Base-by-base conservation (phyloP, 352 stramenopile genomes). In the Pythium insidiosum region DNA sequence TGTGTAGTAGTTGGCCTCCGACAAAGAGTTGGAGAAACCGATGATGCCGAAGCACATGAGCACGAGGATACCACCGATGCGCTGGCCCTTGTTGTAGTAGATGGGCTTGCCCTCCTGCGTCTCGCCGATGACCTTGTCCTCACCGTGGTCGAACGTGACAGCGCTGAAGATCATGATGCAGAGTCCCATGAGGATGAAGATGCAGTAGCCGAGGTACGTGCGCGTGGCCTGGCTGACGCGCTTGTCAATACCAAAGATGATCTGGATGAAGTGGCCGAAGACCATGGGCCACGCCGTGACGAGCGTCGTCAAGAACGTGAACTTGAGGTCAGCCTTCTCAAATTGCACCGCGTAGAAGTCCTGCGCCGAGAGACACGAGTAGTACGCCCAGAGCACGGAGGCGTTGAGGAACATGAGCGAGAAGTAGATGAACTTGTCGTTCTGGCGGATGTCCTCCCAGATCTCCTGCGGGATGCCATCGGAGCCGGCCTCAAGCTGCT, bases 281-380 rank as follows among this genome's bases (percentile, higher is more conserved):
- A 73, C 52, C 61, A 86, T 78, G 3, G 76, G 68, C 73, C 76
- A 88, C 12, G 58, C 63, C 9, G 68, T 78, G 21, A 50, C 46
- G 3, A 82, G 53, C 49, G 68, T 86, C 11, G 71, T 86, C 6
- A 88, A 45, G 63, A 86, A 86, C 10, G 63, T 66, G 45, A 88
- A 88, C 22, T 72, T 24, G 37, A 66, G 50, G 22, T 58, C 44
- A 21, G 50, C 38, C n/a, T 47, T 43, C 2, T 23, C 22, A 43
- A 64, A 70, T 29, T 48, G 38, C 5, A 25, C 24, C 13, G 19
- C 24, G 39, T 67, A 67, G 23, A 53, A 70, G 44, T 64, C 52
- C 37, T 70, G 61, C 18, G 61, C 61, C 39, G 58, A 51, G 16
- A 70, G 21, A 30, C 61, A 70, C 47, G 56, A 64, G 40, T 64